Evolutionary conservation across 257 asterid species (phyloP).

Genomic region (Scutellaria baicalensis): DNA sequence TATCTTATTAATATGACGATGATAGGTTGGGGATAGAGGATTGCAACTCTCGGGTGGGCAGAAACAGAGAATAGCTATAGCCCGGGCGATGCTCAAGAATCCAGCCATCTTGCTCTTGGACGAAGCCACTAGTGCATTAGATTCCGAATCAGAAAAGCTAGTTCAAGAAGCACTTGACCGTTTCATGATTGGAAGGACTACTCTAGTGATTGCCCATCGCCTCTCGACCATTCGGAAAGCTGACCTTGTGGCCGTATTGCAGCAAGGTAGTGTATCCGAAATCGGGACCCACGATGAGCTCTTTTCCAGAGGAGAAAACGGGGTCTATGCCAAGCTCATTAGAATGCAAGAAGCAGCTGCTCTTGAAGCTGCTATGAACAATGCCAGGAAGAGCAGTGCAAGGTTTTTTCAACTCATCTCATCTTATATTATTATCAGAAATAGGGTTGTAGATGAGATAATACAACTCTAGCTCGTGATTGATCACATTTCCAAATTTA

Average conservation of each 20-base stretch:
- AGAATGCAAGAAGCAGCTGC: slow-evolving; percentile 83
- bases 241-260: slow-evolving; percentile 86
- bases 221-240: slow-evolving; percentile 85
- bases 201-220: slow-evolving; percentile 92
- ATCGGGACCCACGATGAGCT: slow-evolving; percentile 90
- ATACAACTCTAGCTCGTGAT: no score
- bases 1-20: neutral
- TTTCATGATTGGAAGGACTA: slow-evolving; percentile 91
- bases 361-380: slow-evolving; percentile 72
- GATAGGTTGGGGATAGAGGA: slow-evolving; percentile 76
- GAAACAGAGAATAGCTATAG: slow-evolving; percentile 89
- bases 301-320: slow-evolving; percentile 59
- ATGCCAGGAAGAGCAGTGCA: slow-evolving; percentile 84
- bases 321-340: slow-evolving; percentile 75
- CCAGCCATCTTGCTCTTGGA: slow-evolving; percentile 78
- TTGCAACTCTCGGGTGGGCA: slow-evolving; percentile 92
- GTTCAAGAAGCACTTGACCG: slow-evolving; percentile 94
- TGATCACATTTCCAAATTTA: no score
- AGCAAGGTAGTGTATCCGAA: slow-evolving; percentile 56
- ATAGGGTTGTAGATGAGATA: no score
- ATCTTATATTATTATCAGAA: no score
- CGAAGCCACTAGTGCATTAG: slow-evolving; percentile 91
- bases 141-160: slow-evolving; percentile 83
- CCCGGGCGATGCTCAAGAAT: slow-evolving; percentile 86
- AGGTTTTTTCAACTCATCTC: slow-evolving; percentile 26